A percentile compares a stretch with the other conserved stretches of the same genome.
Evolutionary conservation across 768 basidiomycete genomes (phyloP).

Genomic region (Boletellus ananiceps): DNA sequence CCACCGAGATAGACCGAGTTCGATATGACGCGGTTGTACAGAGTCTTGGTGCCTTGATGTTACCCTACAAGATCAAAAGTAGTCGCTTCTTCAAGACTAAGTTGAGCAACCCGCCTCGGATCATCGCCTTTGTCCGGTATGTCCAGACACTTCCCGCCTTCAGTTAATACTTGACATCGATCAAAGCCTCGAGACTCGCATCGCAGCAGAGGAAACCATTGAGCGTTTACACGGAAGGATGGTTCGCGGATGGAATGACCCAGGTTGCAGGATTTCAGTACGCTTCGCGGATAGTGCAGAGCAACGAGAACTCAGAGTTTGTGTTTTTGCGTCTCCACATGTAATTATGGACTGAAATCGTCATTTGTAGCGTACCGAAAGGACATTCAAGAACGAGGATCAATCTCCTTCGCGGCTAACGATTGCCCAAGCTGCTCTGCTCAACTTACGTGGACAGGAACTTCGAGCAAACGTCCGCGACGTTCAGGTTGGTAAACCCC

Average conservation of each 20-base stretch:
- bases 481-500: conserved; percentile 5
- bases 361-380: conserved; percentile 52
- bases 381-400: conserved; percentile 55
- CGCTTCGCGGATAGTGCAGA: conserved; percentile 76
- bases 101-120: conserved; percentile 68
- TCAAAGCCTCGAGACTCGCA: conserved; percentile 61
- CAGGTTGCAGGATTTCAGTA: conserved; percentile 73
- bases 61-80: conserved; percentile 67
- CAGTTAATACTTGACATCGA: neutral
- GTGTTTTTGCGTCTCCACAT: conserved; percentile 22
- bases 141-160: conserved; percentile 11
- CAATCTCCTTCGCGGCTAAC: conserved; percentile 61
- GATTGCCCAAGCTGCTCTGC: conserved; percentile 72
- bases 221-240: conserved; percentile 75
- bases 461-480: conserved; percentile 21
- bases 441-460: conserved; percentile 71
- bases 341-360: conserved; percentile 2
- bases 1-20: neutral
- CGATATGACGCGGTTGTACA: conserved; percentile 20
- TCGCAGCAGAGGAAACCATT: conserved; percentile 71
- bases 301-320: conserved; percentile 69
- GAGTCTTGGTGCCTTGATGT: conserved; percentile 63
- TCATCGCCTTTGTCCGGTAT: conserved; percentile 79
- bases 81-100: conserved; percentile 78
- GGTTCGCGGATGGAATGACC: conserved; percentile 75